Conservation (phyloP, 192 early-diverging fungal genomes). For the Backusella australiensis region DNA sequence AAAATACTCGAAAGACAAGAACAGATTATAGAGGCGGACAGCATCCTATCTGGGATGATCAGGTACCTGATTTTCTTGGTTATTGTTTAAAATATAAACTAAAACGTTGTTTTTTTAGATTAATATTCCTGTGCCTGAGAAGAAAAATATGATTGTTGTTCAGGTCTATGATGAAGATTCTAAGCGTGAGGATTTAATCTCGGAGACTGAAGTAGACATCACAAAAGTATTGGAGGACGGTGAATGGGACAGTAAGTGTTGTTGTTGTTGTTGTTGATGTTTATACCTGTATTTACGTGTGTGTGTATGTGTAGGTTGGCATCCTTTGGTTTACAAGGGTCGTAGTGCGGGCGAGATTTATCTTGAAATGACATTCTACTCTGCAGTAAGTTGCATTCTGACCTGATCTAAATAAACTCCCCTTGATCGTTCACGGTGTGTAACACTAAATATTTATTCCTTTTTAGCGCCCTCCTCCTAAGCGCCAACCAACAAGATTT, state of each 20-base stretch:
- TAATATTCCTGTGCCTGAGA: conserved; percentile 40
- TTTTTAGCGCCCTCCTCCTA: conserved; percentile 23
- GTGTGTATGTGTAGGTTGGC: conserved; percentile 42
- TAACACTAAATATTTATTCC: neutral
- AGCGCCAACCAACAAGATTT: conserved; percentile 26
- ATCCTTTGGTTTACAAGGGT: conserved; percentile 41
- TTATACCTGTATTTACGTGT: neutral
- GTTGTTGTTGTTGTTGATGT: neutral
- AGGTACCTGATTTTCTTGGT: conserved; percentile 32
- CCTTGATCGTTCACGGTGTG: neutral
- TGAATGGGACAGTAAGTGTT: conserved; percentile 50
- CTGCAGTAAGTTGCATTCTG: conserved; percentile 37
- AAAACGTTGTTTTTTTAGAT: conserved; percentile 23
- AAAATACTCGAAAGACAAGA: conserved; percentile 39
- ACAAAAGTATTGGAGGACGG: conserved; percentile 46
- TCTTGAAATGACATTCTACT: conserved; percentile 53
- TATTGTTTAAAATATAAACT: neutral
- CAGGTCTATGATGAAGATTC: conserved; percentile 54
- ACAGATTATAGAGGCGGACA: conserved; percentile 58
- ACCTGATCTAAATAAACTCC: neutral
- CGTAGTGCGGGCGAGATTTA: conserved; percentile 48
- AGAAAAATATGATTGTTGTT: conserved; percentile 43
- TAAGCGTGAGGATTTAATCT: conserved; percentile 51
- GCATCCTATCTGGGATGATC: conserved; percentile 55
- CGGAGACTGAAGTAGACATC: conserved; percentile 49